Percentiles rank a stretch among this genome's conserved stretches.
Conservation (phyloP, 2,329 filamentous ascomycete genomes). For the Aureobasidium zeae region DNA sequence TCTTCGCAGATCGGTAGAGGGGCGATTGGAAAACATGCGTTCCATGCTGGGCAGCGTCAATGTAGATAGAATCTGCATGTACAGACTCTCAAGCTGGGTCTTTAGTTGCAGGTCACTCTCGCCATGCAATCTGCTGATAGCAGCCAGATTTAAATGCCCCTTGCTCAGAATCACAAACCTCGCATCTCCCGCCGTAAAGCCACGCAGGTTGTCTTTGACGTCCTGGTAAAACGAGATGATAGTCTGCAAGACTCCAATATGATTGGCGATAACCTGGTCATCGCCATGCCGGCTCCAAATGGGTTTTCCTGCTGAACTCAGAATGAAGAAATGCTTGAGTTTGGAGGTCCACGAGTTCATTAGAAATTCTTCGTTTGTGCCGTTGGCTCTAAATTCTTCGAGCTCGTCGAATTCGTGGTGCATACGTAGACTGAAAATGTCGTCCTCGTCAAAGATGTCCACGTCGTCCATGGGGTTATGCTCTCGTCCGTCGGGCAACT, state of each 20-base stretch:
- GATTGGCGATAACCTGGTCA: conserved; percentile 78
- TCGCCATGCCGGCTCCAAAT: conserved; percentile 96
- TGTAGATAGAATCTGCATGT: conserved; percentile 97
- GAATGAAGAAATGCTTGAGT: conserved; percentile 91
- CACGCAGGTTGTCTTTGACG: conserved; percentile 63
- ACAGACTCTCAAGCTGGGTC: conserved; percentile 81
- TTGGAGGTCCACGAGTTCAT: conserved; percentile 79
- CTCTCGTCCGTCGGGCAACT: conserved; percentile 47
- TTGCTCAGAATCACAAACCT: conserved; percentile 79
- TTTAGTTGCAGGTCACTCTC: conserved; percentile 86
- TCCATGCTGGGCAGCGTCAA: conserved; percentile 79
- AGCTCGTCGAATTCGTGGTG: conserved; percentile 69
- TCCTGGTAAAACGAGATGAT: conserved; percentile 95
- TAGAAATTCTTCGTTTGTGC: conserved; percentile 47
- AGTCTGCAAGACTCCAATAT: conserved; percentile 91
- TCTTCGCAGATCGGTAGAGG: conserved; percentile 85
- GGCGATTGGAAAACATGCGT: conserved; percentile 78
- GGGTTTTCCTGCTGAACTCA: conserved; percentile 92
- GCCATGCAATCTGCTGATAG: conserved; percentile 81
- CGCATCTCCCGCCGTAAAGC: conserved; percentile 78
- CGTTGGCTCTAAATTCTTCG: conserved; percentile 47
- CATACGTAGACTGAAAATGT: conserved; percentile 54
- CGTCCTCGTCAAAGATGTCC: conserved; percentile 46
- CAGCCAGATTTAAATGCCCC: conserved; percentile 84
- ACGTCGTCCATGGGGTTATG: not conserved